Base-by-base conservation (phyloP, 352 stramenopile species). In the Phytophthora sojae region DNA sequence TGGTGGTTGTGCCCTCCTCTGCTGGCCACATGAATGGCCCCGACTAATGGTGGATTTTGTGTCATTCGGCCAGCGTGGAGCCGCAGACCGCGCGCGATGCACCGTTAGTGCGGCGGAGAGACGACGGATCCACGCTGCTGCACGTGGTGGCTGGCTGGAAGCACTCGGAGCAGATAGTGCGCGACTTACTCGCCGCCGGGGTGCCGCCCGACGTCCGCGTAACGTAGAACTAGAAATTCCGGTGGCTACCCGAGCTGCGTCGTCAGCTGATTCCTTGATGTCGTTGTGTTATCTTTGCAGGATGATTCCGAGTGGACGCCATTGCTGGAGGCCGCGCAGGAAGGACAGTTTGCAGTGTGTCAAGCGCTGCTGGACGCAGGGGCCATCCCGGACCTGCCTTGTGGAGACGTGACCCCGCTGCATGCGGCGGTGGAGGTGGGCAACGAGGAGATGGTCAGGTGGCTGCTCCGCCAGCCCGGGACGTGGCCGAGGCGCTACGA, bases 311-410 rank as follows among this genome's bases (percentile, higher is more conserved):
- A 82, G 21, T 90, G 84, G 84, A 90, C 80, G 47, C 82, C 84
- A 23, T 61, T 90, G 64, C 79, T 92, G 6, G 84, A 92, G 50
- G 84, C 82, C 5, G 79, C 81, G 4, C 82, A 92, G 50, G 82
- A 89, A 66, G 84, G 80, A 2, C 82, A 87, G 56, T 77, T 88
- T 56, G 61, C 49, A 21, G 81, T 80, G n/a, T 88, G 82, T 35
- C 66, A 81, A 52, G 75, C 81, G 21, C 64, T 90, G 21, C 39
- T 90, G 4, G 77, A 73, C 12, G 61, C 72, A n/a, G 79, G 79
- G 15, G 82, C 80, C 8, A 84, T 63, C 5, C 79, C 80, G 0
- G 68, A 89, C 47, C 60, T 90, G 4, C 69, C 71, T 0, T 61
- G 77, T 14, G 60, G 53, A 6, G 67, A 78, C 0, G 64, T 92